Base-by-base conservation (phyloP, 2,329 filamentous ascomycete species). In the Hymenoscyphus fraxineus region DNA sequence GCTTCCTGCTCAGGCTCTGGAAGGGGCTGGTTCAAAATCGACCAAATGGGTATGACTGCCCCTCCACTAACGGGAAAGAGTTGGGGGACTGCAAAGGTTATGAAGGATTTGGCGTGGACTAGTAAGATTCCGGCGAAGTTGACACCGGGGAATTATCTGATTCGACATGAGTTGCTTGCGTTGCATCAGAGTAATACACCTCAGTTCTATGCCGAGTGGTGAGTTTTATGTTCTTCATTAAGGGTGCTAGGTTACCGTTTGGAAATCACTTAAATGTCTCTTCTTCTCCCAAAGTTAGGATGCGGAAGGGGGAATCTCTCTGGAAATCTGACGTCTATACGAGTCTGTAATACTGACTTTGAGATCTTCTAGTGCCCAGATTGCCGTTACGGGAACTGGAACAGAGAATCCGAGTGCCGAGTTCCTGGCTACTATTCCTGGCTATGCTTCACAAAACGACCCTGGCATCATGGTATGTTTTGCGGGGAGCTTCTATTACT, bases 1-100 rank as follows among this genome's bases (percentile, higher is more conserved):
- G 74, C 73, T 13, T 39, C 77, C 41, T 85, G 82, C 71, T 79
- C 83, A 65, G 83, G 84, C 44, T 80, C 80, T 59, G 79, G 80
- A 38, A 78, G 80, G 69, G 77, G 78, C 61, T 86, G 83, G 83
- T 86, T 85, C 80, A 85, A 85, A 78, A 84, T 86, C 67, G 81
- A 83, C 69, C 78, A 85, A 71, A 78, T 79, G 72, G 83, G 82
- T 41, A 76, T 83, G 64, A 78, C 77, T 41, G 80, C 79, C 4
- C 74, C 77, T 22, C 77, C 77, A 9, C 71, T 82, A 57, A 80
- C 79, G 62, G 76, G 76, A 31, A 78, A 79, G 39, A 65, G 35
- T 67, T 83, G 82, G 81, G 82, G 79, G 15, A 81, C 80, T 0
- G 81, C 79, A 1, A 65, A 78, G 6, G 79, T 85, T 61, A 70